These are phyloP conservation scores for Lactifluus subvellereus DNA, from an alignment of 768 basidiomycete species.

Conservation along the genomic window DNA sequence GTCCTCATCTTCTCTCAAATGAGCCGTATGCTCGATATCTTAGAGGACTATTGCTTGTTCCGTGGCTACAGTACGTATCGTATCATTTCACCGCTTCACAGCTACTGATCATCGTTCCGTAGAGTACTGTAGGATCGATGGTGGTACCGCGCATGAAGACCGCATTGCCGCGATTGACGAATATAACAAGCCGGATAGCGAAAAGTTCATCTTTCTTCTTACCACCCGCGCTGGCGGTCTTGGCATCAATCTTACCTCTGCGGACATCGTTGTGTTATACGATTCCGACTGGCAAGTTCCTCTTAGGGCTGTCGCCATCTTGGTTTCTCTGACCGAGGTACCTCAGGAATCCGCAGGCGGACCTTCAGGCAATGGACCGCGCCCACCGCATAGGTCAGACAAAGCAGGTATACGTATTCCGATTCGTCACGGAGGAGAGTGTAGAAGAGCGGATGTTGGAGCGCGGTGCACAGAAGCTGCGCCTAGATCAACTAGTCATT, in stretches of 20 bases:
- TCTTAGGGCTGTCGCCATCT: neutral
- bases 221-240: constrained; percentile 96
- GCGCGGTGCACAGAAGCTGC: constrained; percentile 89
- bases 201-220: constrained; percentile 94
- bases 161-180: constrained; percentile 95
- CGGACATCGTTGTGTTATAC: constrained; percentile 92
- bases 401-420: constrained; percentile 94
- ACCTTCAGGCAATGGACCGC: constrained; percentile 97
- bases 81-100: neutral
- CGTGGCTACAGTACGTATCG: constrained; percentile 67
- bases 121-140: constrained; percentile 98
- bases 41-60: constrained; percentile 97
- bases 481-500: constrained; percentile 93
- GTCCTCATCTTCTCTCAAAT: constrained; percentile 98
- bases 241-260: constrained; percentile 93
- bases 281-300: constrained; percentile 85
- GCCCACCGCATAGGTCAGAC: constrained; percentile 96
- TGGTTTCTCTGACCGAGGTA: neutral
- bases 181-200: constrained; percentile 90
- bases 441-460: constrained; percentile 96
- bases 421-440: constrained; percentile 94
- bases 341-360: constrained; percentile 93
- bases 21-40: constrained; percentile 96
- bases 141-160: constrained; percentile 93
- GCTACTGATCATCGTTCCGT: constrained; percentile 17